Evolutionary conservation across 1,284 basidiomycete genomes (phyloP), one percentile per base, ranked within the genome.

Genomic region (Ustilago tritici): DNA sequence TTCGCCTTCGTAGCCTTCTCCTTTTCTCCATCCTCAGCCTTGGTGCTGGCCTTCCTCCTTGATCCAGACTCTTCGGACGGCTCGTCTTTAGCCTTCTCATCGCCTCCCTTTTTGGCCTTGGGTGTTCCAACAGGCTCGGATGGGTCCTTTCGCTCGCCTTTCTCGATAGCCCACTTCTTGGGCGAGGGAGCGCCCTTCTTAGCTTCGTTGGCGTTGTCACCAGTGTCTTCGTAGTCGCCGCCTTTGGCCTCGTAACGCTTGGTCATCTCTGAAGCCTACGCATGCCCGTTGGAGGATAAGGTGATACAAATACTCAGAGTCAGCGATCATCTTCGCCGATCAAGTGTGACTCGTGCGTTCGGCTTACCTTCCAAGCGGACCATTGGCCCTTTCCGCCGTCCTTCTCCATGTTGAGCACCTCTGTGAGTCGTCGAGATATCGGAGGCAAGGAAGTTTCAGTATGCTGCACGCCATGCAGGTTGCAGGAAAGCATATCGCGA

Each of bases 241-340:
- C 87, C 87, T 55, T 87, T 80, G 9, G 83, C 83, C 72, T 88
- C 87, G 73, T 88, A 88, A 59, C 84, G 82, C 70, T 87, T 87
- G 23, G 87, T 81, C 75, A 88, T 83, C 76, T 88, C 87, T 61
- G 80, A 68, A 0, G 75, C 75, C 68, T 70, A 31, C n/a, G n/a
- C 23, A 32, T 28, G 23, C 23, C 23, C 23, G 23, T 28, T 28
- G 23, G 17, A 2, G 14, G 9, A 23, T 36, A 9, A 28, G n/a
- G 41, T 17, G 19, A 56, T 17, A 32, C 36, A 17, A 19, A 31
- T 40, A 15, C 4, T 17, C 4, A 43, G 19, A 36, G n/a, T 56
- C 12, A 32, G 23, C 15, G 7, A 31, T 31, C 5, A 12, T 43
- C 6, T 6, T 40, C 7, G 17, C 11, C 12, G 11, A 32, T 15